A percentile compares a stretch with the other conserved stretches of the same genome.
These are phyloP conservation scores for Metschnikowia proteae DNA, from an alignment of 805 yeast species.

Conservation along the genomic window DNA sequence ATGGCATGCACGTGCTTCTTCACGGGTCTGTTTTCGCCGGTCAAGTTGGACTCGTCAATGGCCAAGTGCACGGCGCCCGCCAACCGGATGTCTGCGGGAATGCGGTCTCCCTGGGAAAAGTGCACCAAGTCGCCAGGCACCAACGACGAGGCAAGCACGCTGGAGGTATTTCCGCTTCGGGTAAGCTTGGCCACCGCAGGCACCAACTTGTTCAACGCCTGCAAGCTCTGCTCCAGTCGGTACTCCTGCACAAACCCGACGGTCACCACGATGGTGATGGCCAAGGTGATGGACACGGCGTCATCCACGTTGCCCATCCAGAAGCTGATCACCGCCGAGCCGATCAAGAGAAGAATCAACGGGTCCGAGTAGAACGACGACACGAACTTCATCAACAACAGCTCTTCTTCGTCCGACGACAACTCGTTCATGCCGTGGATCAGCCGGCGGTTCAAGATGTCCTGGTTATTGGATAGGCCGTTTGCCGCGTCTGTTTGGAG, in stretches of 20 bases:
- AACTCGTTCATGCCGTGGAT: constrained; percentile 83
- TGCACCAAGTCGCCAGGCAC: constrained; percentile 97
- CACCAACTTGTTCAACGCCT: constrained; percentile 86
- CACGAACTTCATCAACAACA: constrained; percentile 64
- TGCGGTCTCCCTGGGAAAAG: constrained; percentile 87
- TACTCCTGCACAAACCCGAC: constrained; percentile 98
- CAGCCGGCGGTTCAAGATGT: constrained; percentile 64
- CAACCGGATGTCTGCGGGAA: constrained; percentile 92
- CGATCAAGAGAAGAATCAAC: constrained; percentile 79
- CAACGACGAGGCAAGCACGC: constrained; percentile 78
- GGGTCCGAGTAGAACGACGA: constrained; percentile 88
- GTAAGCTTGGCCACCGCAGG: constrained; percentile 96
- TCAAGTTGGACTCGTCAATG: constrained; percentile 89
- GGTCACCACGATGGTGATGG: constrained; percentile 87
- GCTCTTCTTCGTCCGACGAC: constrained; percentile 71
- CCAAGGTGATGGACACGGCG: constrained; percentile 89
- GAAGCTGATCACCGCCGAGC: constrained; percentile 82
- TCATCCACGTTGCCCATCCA: constrained; percentile 96
- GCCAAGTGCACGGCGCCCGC: constrained; percentile 73
- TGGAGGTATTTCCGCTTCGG: constrained; percentile 71
- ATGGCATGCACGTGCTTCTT: constrained; percentile 55
- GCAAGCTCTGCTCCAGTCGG: constrained; percentile 89
- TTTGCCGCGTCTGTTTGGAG: constrained; percentile 54
- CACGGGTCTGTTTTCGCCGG: constrained; percentile 93
- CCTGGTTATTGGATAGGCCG: constrained; percentile 71